A percentile compares a stretch with the other conserved stretches of the same genome.
Conservation (phyloP, 2,329 filamentous ascomycete genomes). For the Apiospora hydei region DNA sequence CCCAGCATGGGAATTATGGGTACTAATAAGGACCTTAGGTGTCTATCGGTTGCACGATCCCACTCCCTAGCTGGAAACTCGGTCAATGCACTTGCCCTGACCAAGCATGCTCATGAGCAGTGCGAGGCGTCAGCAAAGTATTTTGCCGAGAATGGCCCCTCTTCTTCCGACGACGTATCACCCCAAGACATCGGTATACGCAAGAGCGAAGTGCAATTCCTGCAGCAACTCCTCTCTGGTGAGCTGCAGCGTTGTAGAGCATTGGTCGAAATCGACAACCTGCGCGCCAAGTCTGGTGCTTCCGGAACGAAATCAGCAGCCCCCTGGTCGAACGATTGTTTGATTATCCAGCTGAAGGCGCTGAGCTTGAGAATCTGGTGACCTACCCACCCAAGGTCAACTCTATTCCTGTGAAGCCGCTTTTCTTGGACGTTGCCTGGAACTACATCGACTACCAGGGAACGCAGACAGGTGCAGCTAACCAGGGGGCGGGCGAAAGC, state of each 20-base stretch:
- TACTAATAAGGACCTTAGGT: slow-evolving; percentile 56
- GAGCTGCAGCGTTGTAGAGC: slow-evolving; percentile 84
- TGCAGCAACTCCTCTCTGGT: slow-evolving; percentile 69
- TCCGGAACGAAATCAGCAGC: slow-evolving; percentile 52
- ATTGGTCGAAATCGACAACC: slow-evolving; percentile 80
- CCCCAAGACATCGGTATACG: slow-evolving; percentile 76
- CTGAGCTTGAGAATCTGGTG: slow-evolving; percentile 83
- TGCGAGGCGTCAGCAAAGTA: slow-evolving; percentile 58
- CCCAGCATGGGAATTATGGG: background rate
- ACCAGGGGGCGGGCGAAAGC: slow-evolving; percentile 44
- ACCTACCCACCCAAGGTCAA: slow-evolving; percentile 85
- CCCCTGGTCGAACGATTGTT: slow-evolving; percentile 78
- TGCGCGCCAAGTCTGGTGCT: slow-evolving; percentile 56
- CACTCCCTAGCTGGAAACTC: slow-evolving; percentile 77
- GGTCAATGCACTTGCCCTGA: slow-evolving; percentile 84
- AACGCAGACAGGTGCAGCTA: slow-evolving; percentile 49
- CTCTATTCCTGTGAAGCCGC: slow-evolving; percentile 87
- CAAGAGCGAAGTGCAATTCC: slow-evolving; percentile 60
- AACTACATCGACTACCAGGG: slow-evolving; percentile 95
- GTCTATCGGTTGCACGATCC: slow-evolving; percentile 83
- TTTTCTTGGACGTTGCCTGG: slow-evolving; percentile 96
- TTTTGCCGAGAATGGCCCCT: slow-evolving; percentile 48
- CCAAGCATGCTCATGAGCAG: slow-evolving; percentile 74
- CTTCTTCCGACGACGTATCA: slow-evolving; percentile 43
- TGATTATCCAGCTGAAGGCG: slow-evolving; percentile 74